Percentiles rank a stretch among this genome's conserved stretches.
Evolutionary conservation across 2,329 filamentous ascomycete genomes (phyloP).

Genomic region (Colletotrichum viniferum): DNA sequence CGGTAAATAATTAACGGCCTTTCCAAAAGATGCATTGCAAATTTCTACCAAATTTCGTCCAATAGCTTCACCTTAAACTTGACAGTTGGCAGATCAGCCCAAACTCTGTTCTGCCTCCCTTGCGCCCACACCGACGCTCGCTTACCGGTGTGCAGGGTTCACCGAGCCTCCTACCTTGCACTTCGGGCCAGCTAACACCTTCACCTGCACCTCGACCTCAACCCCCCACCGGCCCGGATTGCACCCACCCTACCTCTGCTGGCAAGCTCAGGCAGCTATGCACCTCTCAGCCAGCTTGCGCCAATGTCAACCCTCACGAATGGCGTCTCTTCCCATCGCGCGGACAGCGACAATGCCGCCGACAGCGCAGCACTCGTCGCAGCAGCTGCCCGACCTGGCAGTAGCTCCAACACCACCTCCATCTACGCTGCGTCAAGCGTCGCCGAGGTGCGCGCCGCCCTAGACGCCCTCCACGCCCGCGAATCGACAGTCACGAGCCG

Average conservation of each 20-base stretch:
- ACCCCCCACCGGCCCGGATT: constrained; percentile 17
- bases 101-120: background rate
- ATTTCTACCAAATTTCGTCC: background rate
- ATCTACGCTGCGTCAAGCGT: constrained; percentile 76
- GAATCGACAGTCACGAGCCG: constrained; percentile 76
- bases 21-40: background rate
- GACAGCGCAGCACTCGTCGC: constrained; percentile 20
- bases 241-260: constrained; percentile 19
- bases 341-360: constrained; percentile 32
- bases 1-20: constrained; percentile 19
- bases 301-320: constrained; percentile 54
- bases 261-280: constrained; percentile 43
- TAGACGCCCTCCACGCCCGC: constrained; percentile 75
- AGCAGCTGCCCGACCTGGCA: background rate
- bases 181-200: constrained; percentile 23
- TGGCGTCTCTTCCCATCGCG: constrained; percentile 42
- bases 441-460: constrained; percentile 78
- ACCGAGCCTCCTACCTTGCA: constrained; percentile 17
- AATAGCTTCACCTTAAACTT: background rate
- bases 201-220: constrained; percentile 5
- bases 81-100: constrained; percentile 3
- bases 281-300: constrained; percentile 40
- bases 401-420: constrained; percentile 25
- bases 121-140: constrained; percentile 17
- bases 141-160: constrained; percentile 18